A percentile compares a stretch with the other conserved stretches of the same genome.
Evolutionary conservation across 2,329 filamentous ascomycete species (phyloP).

Genomic region (Boeremia lycopersici): DNA sequence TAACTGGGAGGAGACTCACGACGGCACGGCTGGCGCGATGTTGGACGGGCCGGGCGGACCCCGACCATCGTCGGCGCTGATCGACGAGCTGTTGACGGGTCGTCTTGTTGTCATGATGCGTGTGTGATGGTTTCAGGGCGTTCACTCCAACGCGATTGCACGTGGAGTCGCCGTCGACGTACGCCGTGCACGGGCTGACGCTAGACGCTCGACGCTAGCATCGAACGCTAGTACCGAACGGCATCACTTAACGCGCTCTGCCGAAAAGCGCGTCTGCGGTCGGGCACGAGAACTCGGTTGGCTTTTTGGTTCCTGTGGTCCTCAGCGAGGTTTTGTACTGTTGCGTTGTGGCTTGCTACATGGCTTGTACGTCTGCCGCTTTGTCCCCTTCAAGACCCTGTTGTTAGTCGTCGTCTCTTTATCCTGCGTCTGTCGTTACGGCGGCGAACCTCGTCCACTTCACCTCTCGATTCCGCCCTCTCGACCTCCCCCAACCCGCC

Average conservation of each 20-base stretch:
- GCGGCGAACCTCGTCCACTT: background rate
- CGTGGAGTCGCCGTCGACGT: background rate
- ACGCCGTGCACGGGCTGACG: no score
- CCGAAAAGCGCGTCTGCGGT: slow-evolving; percentile 19
- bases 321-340: background rate
- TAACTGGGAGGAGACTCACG: slow-evolving; percentile 59
- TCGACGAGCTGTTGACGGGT: slow-evolving; percentile 69
- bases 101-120: slow-evolving; percentile 70
- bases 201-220: no score
- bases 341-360: background rate
- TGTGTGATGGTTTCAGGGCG: background rate
- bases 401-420: background rate
- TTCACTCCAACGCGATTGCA: background rate
- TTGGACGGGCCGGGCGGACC: slow-evolving; percentile 62
- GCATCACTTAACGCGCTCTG: slow-evolving; percentile 16
- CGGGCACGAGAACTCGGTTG: background rate
- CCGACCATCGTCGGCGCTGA: slow-evolving; percentile 56
- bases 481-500: background rate
- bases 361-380: background rate
- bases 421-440: slow-evolving; percentile 6
- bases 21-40: slow-evolving; percentile 81
- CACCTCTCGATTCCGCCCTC: background rate
- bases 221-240: no score
- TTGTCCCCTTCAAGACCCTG: background rate
- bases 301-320: background rate